Conservation (phyloP, 2,329 filamentous ascomycete genomes). For the Trichoderma hamatum region DNA sequence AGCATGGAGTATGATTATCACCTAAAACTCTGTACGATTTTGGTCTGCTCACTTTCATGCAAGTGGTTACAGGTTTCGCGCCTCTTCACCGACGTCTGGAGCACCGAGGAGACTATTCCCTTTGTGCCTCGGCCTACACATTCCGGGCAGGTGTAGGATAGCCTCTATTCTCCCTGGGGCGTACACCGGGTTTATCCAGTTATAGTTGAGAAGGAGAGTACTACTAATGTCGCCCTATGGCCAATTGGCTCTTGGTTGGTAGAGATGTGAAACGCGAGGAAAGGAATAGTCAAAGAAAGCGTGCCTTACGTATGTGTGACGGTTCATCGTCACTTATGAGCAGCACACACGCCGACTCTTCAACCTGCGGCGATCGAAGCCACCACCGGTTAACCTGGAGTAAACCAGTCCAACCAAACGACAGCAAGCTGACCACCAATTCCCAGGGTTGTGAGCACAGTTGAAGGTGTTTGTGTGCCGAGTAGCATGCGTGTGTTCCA, state of each 20-base stretch:
- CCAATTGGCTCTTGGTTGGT: conserved; percentile 2
- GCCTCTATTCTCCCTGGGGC: not conserved
- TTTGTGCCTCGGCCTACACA: conserved; percentile 7
- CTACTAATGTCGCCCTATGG: not conserved
- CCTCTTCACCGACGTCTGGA: conserved; percentile 27
- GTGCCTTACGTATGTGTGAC: conserved; percentile 24
- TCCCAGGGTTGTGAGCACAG: conserved; percentile 11
- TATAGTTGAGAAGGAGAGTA: not conserved
- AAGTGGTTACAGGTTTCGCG: conserved; percentile 20
- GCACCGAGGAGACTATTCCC: not conserved
- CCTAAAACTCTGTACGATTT: conserved; percentile 18
- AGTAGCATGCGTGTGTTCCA: conserved; percentile 4
- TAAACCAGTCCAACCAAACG: conserved; percentile 7
- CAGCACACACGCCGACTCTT: not conserved
- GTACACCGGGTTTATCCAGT: conserved; percentile 1
- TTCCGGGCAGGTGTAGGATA: conserved; percentile 10
- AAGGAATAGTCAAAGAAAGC: not conserved
- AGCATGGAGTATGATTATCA: conserved; percentile 20
- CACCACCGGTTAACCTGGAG: conserved; percentile 12
- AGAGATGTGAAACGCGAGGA: not conserved
- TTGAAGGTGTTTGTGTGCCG: not conserved
- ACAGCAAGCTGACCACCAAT: conserved; percentile 22
- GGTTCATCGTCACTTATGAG: conserved; percentile 9
- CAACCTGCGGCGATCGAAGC: conserved; percentile 17
- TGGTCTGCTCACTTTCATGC: conserved; percentile 25